Evolutionary conservation across 306 rosid genomes (phyloP).

Genomic region (Cucurbita moschata): DNA sequence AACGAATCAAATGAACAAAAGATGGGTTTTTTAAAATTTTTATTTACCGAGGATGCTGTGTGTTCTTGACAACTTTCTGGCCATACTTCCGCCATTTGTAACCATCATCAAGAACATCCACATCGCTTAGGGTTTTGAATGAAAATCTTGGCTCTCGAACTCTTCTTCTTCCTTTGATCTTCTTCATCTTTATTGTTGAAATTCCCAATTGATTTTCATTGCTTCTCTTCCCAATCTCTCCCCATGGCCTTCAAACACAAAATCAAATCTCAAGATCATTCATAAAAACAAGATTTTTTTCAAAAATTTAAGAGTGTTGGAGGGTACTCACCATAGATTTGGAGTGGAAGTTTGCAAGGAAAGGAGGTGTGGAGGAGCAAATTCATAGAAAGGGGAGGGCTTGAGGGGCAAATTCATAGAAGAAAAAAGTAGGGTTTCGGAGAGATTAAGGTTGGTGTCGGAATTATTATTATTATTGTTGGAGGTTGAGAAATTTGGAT

Average conservation of each 20-base stretch:
- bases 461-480: neutral
- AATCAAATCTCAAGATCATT: neutral
- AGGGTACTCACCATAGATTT: conserved; percentile 51
- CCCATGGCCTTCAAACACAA: conserved; percentile 36
- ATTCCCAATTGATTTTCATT: conserved; percentile 30
- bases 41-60: conserved; percentile 77
- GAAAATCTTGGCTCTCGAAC: conserved; percentile 98
- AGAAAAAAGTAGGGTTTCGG: conserved; percentile 57
- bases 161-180: conserved; percentile 74
- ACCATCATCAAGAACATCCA: conserved; percentile 96
- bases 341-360: conserved; percentile 63
- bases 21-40: no score
- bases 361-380: conserved; percentile 52
- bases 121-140: conserved; percentile 94
- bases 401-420: conserved; percentile 14
- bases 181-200: conserved; percentile 74
- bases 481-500: neutral
- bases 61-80: conserved; percentile 97
- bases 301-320: no score
- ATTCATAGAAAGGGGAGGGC: conserved; percentile 10
- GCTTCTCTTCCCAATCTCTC: conserved; percentile 34
- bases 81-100: conserved; percentile 99
- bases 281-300: no score
- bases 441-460: conserved; percentile 8
- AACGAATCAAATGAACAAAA: conserved; percentile 8